Evolutionary conservation across 2,329 filamentous ascomycete species (phyloP).

Genomic region (Beauveria pseudobassiana): DNA sequence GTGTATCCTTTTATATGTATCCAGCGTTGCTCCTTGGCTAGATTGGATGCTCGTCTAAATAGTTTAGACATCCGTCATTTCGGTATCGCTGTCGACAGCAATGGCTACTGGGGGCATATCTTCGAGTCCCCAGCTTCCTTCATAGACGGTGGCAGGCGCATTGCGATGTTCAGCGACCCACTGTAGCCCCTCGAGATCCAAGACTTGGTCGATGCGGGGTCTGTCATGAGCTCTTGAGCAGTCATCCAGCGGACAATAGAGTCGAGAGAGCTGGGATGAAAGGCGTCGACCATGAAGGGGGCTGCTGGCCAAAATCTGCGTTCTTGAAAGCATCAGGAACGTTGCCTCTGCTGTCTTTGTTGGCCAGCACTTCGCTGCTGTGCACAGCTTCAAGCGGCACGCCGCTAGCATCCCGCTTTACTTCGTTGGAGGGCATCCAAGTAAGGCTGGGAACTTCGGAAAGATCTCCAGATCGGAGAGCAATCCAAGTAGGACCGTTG

Average conservation of each 20-base stretch:
- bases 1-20: slow-evolving; percentile 1
- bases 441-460: slow-evolving; percentile 84
- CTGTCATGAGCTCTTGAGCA: slow-evolving; percentile 60
- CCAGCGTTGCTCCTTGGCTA: slow-evolving; percentile 4
- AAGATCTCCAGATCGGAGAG: slow-evolving; percentile 80
- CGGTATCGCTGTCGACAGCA: slow-evolving; percentile 39
- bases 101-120: slow-evolving; percentile 36
- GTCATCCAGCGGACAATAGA: slow-evolving; percentile 85
- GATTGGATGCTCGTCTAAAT: slow-evolving; percentile 6
- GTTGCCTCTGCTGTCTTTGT: slow-evolving; percentile 27
- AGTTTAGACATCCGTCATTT: slow-evolving; percentile 51
- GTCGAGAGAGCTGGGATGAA: slow-evolving; percentile 70
- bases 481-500: slow-evolving; percentile 86
- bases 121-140: slow-evolving; percentile 91
- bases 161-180: slow-evolving; percentile 75
- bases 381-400: slow-evolving; percentile 31
- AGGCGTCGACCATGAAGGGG: slow-evolving; percentile 80
- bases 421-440: slow-evolving; percentile 63
- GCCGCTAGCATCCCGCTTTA: slow-evolving; percentile 65
- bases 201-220: slow-evolving; percentile 66
- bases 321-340: slow-evolving; percentile 40
- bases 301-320: slow-evolving; percentile 54
- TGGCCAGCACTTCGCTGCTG: slow-evolving; percentile 26
- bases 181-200: slow-evolving; percentile 63
- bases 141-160: slow-evolving; percentile 88